Base-by-base conservation (phyloP, 176 grass and related monocot genomes). In the Rhynchospora pubera region DNA sequence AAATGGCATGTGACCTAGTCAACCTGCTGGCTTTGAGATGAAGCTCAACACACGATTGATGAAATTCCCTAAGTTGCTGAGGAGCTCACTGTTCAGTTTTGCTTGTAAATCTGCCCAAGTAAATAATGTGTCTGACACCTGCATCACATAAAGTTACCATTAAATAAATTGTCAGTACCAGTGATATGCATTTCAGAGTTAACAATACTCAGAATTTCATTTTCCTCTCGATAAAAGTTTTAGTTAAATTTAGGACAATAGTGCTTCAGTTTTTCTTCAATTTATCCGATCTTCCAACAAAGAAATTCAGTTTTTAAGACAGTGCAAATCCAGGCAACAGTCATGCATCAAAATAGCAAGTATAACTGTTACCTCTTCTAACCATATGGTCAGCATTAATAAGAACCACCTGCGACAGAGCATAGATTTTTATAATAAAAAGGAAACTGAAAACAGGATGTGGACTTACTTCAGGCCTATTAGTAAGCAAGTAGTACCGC, bases 401-500 rank as follows among this genome's bases (percentile, higher is more conserved):
- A 67, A 68, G n/a, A 50, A 50, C 10, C 67, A 50, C 50, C n/a
- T 48, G 43, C 4, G n/a, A 50, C 9, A 23, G 18, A n/a, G 13
- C n/a, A 50, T 73, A 71, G 28, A 30, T 12, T 34, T 73, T n/a
- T 48, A 50, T 50, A 73, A 42, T 23, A 14, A 47, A 73, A 72
- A 16, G 47, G n/a, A 6, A 42, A 42, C 6, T 67, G 34, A 1
- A 42, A 43, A 42, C 15, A 44, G 15, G 68, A 69, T 68, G 44
- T 62, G 50, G 57, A 92, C 77, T 87, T 44, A 97, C 95, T 87
- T 94, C 95, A 79, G 95, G 92, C 43, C 90, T 88, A 85, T 97
- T 97, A 82, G 89, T 97, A 65, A 97, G 90, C 83, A 97, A 84
- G 76, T 97, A 97, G 65, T 97, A 94, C 67, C 95, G 85, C 95